Evolutionary conservation across 148 eudicot species (phyloP), one percentile per base, ranked within the genome.

Genomic region (Drosera capensis): DNA sequence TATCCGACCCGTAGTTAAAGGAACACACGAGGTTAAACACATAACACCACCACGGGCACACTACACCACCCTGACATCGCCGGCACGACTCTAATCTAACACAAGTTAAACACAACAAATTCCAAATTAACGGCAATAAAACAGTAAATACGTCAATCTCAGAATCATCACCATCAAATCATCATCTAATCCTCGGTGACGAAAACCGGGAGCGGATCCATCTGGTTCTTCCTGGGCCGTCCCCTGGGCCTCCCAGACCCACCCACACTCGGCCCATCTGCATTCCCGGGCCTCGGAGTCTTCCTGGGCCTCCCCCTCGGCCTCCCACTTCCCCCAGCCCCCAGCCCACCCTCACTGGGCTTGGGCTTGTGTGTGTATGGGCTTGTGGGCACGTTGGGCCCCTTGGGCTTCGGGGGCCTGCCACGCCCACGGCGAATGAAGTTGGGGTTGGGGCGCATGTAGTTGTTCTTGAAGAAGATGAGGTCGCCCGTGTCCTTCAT

Each of bases 381-480:
- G 31, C 55, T 51, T 25, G 28, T 20, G 23, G 48, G 60, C 35
- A 42, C 37, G 1, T 52, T 41, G 7, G 56, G 53, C 13, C 38
- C 49, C 55, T 53, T 57, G 40, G 72, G 46, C 64, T 68, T 68
- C 0, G 68, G 73, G 9, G 73, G 73, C 21, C 73, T 51, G 14
- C 73, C 73, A 15, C 73, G 64, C 8, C 73, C 68, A 22, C 73
- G 68, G 12, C 68, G 51, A n/a, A 64, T 58, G 46, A 64, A 63
- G 48, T 68, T 56, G 0, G 73, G 73, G 40, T 51, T 39, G 7
- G 68, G 68, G 16, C 54, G 57, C 68, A 63, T 64, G 46, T 63
- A 68, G 38, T 63, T 68, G 61, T 68, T 68, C 60, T 68, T 68
- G 57, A 53, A 64, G 65, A 68, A 68, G 8, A 63, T 55, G 20